Conservation (phyloP, 257 asterid species). For the Datura wrightii region DNA sequence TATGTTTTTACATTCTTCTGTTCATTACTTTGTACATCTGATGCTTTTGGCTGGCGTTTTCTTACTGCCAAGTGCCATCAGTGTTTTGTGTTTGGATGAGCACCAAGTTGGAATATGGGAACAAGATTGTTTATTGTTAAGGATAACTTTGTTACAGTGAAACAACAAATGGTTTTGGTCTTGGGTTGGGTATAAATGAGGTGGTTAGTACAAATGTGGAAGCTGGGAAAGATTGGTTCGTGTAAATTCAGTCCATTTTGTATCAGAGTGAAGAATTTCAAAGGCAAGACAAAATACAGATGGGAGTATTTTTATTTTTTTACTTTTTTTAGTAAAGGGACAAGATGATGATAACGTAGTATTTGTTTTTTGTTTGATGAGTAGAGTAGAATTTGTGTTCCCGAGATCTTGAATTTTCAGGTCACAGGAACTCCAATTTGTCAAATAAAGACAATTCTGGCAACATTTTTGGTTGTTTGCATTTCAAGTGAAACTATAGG, state of each 20-base stretch:
- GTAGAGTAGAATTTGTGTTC: background rate
- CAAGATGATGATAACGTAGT: background rate
- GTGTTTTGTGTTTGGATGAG: background rate
- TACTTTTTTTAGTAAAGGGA: background rate
- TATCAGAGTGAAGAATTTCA: background rate
- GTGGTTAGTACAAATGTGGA: background rate
- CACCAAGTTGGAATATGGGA: background rate
- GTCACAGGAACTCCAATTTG: background rate
- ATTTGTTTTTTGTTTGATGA: background rate
- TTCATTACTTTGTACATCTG: background rate
- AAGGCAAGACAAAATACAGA: background rate
- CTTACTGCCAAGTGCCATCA: background rate
- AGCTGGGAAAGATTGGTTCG: background rate
- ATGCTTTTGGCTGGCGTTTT: background rate
- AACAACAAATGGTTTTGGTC: too few species aligned
- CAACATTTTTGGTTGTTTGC: too few species aligned
- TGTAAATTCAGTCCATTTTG: background rate
- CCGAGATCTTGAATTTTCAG: background rate
- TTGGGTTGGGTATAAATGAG: too few species aligned
- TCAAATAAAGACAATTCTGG: background rate
- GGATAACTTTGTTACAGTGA: too few species aligned
- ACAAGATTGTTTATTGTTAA: too few species aligned
- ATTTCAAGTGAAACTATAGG: too few species aligned
- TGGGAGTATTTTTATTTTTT: background rate
- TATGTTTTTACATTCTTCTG: background rate